Evolutionary conservation across 768 basidiomycete species (phyloP), one percentile per base, ranked within the genome.

Genomic region (Candolleomyces eurysporus): DNA sequence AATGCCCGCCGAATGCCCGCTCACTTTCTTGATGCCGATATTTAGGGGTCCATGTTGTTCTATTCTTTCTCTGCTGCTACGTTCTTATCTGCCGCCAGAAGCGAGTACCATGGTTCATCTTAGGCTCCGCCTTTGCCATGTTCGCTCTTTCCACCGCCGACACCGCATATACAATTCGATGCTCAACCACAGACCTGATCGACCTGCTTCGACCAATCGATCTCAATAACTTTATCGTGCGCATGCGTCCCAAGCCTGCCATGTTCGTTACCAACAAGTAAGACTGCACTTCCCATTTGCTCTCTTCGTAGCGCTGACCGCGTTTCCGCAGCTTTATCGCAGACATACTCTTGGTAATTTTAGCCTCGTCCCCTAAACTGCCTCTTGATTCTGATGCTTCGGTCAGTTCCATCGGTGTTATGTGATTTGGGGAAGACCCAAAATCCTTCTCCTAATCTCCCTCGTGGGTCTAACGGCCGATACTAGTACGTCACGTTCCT

Each of bases 1-100:
- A 36, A 11, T 36, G 36, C 11, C 36, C 36, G 36, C 36, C 11
- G 5, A 36, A 36, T 36, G 11, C 6, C 36, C 36, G 36, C 36
- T 36, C 36, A 36, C 11, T 11, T 11, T 11, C 36, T 5, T 8
- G 6, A 11, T 36, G 42, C 5, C 40, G 9, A 42, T 36, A 14
- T 16, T 36, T 49, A 76, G 75, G 75, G 19, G 65, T 74, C 5
- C 68, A 76, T 53, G 58, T 66, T 43, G 63, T 75, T 26, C 63
- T 76, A 8, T 76, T 75, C 65, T 61, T 59, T 50, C 62, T 72
- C 16, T 74, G 71, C 42, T 56, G 56, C 9, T 64, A 52, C 40
- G 58, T 72, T 32, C 63, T 70, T 32, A 43, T 61, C 13, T 49
- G 50, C 42, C 53, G n/a, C 46, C 63, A 60, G 21, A 36, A 39